These are phyloP conservation scores for Candida sanyaensis DNA, from an alignment of 1,139 yeast genomes.

Conservation along the genomic window DNA sequence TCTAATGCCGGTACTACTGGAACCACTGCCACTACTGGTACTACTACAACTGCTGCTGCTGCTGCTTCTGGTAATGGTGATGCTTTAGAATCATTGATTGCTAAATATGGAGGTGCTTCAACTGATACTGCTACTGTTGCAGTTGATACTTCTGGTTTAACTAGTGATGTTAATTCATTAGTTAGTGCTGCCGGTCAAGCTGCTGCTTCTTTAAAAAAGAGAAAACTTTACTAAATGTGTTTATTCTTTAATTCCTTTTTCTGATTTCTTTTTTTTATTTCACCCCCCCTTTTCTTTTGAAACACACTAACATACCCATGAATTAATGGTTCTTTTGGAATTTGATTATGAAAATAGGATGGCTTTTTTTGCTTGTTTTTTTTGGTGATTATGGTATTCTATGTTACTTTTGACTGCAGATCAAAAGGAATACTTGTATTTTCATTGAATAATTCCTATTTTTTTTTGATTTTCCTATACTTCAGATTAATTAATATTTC, in stretches of 20 bases:
- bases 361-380: too few species aligned
- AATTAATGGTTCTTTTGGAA: too few species aligned
- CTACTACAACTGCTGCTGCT: constrained; percentile 1
- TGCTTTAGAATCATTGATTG: constrained; percentile 7
- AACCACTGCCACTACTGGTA: too few species aligned
- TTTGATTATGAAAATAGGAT: too few species aligned
- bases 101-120: constrained; percentile 8
- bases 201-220: constrained; percentile 13
- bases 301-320: too few species aligned
- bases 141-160: constrained; percentile 12
- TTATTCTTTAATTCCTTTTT: too few species aligned
- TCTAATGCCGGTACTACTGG: constrained; percentile 3
- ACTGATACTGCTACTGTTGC: constrained; percentile 9
- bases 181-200: constrained; percentile 14
- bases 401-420: background rate
- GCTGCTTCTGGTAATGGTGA: constrained; percentile 1
- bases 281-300: too few species aligned
- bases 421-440: background rate
- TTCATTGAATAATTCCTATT: too few species aligned
- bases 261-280: too few species aligned
- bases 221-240: constrained; percentile 13
- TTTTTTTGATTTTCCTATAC: too few species aligned
- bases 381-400: too few species aligned
- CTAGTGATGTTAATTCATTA: constrained; percentile 10
- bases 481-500: too few species aligned